Evolutionary conservation across 441 rosid genomes (phyloP).

Genomic region (Biscutella laevigata): DNA sequence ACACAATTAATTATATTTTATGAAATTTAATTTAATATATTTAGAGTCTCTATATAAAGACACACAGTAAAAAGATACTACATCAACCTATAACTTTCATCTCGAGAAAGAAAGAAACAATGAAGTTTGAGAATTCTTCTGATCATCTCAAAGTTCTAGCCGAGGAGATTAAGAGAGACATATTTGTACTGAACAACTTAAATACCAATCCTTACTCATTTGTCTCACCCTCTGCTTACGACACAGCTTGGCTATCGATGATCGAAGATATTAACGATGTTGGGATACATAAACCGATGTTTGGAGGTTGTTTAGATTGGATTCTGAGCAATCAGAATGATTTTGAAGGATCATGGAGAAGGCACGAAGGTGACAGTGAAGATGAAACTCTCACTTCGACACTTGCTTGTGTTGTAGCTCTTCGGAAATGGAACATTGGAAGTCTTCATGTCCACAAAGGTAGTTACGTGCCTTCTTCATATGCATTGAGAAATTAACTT

Average conservation of each 20-base stretch:
- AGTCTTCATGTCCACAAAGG: conserved; percentile 28
- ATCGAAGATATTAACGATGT: conserved; percentile 29
- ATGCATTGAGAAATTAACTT: no score
- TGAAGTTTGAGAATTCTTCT: conserved; percentile 8
- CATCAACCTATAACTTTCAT: not conserved
- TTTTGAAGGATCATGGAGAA: conserved; percentile 48
- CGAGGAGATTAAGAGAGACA: conserved; percentile 31
- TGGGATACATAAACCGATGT: conserved; percentile 34
- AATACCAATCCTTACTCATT: conserved; percentile 24
- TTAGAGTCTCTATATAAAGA: conserved; percentile 4
- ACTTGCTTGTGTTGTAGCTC: conserved; percentile 46
- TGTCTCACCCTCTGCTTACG: conserved; percentile 49
- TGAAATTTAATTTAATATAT: not conserved
- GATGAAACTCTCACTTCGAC: conserved; percentile 41
- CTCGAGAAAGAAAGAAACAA: conserved; percentile 4
- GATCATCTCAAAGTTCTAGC: conserved; percentile 25
- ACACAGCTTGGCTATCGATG: conserved; percentile 72
- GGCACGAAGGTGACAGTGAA: conserved; percentile 18
- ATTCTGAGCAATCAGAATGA: conserved; percentile 36
- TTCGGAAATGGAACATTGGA: conserved; percentile 40
- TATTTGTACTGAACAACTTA: not conserved
- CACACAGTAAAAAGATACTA: not conserved
- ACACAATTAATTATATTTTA: not conserved
- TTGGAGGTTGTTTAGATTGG: conserved; percentile 47
- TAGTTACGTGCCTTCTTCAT: no score